A percentile compares a stretch with the other conserved stretches of the same genome.
Conservation (phyloP, 257 asterid species). For the Avicennia marina region DNA sequence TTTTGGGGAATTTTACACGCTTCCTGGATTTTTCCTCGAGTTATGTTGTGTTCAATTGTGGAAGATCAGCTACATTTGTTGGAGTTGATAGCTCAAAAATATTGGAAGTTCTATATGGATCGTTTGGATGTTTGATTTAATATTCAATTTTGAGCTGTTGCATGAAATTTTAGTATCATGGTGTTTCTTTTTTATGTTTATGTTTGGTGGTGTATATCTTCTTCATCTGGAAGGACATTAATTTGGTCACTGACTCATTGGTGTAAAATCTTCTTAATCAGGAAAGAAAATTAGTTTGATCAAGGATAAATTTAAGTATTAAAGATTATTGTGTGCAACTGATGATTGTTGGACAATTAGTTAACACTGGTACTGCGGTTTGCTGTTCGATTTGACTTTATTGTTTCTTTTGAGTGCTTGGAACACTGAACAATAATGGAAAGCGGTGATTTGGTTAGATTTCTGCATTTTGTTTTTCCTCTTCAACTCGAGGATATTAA, state of each 20-base stretch:
- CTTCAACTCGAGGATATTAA: too few species aligned
- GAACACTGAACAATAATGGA: background rate
- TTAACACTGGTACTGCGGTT: background rate
- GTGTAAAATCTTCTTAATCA: conserved; percentile 3
- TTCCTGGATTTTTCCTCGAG: conserved; percentile 13
- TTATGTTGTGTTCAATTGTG: conserved; percentile 10
- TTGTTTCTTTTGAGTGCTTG: background rate
- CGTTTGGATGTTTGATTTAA: background rate
- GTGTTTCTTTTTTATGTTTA: background rate
- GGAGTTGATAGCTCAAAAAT: background rate
- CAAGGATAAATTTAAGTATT: background rate
- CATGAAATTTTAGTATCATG: background rate
- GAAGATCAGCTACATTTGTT: conserved; percentile 7
- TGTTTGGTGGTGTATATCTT: background rate
- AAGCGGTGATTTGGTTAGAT: too few species aligned
- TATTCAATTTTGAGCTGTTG: conserved; percentile 1
- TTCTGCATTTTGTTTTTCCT: background rate
- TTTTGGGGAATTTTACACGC: background rate
- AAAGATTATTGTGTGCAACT: background rate
- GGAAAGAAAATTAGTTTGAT: conserved; percentile 13
- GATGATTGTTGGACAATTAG: background rate
- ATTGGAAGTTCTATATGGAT: conserved; percentile 8
- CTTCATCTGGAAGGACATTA: background rate
- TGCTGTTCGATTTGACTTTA: background rate
- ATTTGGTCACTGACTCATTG: too few species aligned